phyloP scores from a whole-genome alignment of 1,284 basidiomycete species.

The Vanrija pseudolonga region DNA sequence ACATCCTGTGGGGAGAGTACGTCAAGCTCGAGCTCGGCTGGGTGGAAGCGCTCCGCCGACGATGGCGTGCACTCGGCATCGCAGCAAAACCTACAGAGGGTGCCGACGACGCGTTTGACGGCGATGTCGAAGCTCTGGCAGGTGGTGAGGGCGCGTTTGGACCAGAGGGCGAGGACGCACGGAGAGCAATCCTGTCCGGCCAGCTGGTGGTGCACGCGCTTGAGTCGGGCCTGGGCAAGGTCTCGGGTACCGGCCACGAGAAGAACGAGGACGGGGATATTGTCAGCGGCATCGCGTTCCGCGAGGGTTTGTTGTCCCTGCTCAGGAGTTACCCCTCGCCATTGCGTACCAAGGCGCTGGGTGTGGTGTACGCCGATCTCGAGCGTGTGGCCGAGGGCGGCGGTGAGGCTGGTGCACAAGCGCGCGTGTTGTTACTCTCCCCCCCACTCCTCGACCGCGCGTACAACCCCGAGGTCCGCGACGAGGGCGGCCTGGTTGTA shows the following conservation, averaged over 20 bases:
- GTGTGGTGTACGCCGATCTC: conserved; percentile 38
- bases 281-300: conserved; percentile 32
- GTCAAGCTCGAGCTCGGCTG: conserved; percentile 88
- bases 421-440: conserved; percentile 31
- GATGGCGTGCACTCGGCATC: conserved; percentile 65
- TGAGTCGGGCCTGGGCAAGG: conserved; percentile 33
- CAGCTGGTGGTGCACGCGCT: conserved; percentile 46
- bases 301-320: conserved; percentile 30
- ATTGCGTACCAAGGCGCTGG: conserved; percentile 33
- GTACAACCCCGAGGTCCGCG: conserved; percentile 31
- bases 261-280: conserved; percentile 6
- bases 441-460: conserved; percentile 38
- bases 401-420: conserved; percentile 11
- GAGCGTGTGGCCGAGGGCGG: conserved; percentile 8
- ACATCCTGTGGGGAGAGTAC: conserved; percentile 80
- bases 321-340: conserved; percentile 46
- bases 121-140: conserved; percentile 23
- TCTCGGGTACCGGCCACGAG: conserved; percentile 10
- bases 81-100: conserved; percentile 10
- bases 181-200: conserved; percentile 47
- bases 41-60: conserved; percentile 72
- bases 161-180: conserved; percentile 43
- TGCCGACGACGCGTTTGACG: conserved; percentile 7
- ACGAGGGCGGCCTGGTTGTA: conserved; percentile 19
- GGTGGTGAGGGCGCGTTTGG: conserved; percentile 48